A percentile compares a stretch with the other conserved stretches of the same genome.
phyloP scores from a whole-genome alignment of 768 basidiomycete species.

The Pleurotus ostreatus region DNA sequence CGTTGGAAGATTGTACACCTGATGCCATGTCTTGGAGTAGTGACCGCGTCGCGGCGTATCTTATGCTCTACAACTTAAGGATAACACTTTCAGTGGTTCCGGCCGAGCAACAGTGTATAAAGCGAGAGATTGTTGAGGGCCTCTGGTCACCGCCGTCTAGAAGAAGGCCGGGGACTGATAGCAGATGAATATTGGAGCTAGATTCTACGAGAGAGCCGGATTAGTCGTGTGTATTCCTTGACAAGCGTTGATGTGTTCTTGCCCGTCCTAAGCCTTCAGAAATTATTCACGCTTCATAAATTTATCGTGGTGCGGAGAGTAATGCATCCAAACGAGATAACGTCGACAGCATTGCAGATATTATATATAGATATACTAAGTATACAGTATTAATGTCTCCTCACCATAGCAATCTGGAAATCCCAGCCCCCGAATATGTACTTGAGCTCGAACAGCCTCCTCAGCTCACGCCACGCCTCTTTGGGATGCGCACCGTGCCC shows the following conservation, averaged over 20 bases:
- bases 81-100: constrained; percentile 59
- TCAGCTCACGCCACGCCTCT: constrained; percentile 76
- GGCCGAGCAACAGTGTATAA: constrained; percentile 90
- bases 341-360: background rate
- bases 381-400: constrained; percentile 47
- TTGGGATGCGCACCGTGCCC: background rate
- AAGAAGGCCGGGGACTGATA: constrained; percentile 51
- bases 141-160: constrained; percentile 49
- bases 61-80: no score
- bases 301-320: background rate
- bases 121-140: constrained; percentile 88
- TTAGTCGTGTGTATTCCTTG: constrained; percentile 15
- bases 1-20: constrained; percentile 59
- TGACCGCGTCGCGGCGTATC: constrained; percentile 61
- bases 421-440: constrained; percentile 84
- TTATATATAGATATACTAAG: background rate
- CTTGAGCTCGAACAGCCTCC: constrained; percentile 77
- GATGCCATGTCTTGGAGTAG: constrained; percentile 78
- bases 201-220: constrained; percentile 40
- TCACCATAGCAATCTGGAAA: constrained; percentile 80
- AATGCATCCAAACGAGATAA: background rate
- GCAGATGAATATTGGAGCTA: constrained; percentile 59
- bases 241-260: no score
- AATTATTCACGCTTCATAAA: background rate
- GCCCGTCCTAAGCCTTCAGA: background rate